Percentiles rank a stretch among this genome's conserved stretches.
Evolutionary conservation across 2,329 filamentous ascomycete species (phyloP).

Genomic region (Aspergillus puulaauensis): DNA sequence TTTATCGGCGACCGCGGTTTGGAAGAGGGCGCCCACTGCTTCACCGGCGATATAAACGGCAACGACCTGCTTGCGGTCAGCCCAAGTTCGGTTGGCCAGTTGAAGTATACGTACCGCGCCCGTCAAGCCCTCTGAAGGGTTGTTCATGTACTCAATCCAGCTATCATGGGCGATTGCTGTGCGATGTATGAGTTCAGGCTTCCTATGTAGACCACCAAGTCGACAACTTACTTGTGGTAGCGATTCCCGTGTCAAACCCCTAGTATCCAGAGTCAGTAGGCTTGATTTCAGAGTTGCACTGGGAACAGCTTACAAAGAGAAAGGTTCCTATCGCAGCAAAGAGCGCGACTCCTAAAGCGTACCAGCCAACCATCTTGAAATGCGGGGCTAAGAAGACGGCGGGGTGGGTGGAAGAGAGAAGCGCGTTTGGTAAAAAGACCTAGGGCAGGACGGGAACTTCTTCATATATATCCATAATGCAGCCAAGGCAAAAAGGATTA

Average conservation of each 20-base stretch:
- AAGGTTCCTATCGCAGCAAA: slow-evolving; percentile 62
- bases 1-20: slow-evolving; percentile 55
- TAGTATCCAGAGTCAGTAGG: slow-evolving; percentile 23
- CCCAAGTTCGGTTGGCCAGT: neutral
- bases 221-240: slow-evolving; percentile 53
- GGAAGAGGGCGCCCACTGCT: slow-evolving; percentile 53
- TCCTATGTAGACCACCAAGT: neutral
- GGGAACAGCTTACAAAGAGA: slow-evolving; percentile 49
- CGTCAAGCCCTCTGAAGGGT: slow-evolving; percentile 56
- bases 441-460: neutral
- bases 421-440: neutral
- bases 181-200: neutral
- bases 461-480: slow-evolving; percentile 3
- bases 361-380: slow-evolving; percentile 40
- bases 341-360: slow-evolving; percentile 53
- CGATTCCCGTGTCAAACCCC: slow-evolving; percentile 62
- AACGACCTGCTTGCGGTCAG: slow-evolving; percentile 44
- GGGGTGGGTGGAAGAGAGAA: neutral
- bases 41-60: slow-evolving; percentile 62
- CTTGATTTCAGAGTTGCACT: neutral
- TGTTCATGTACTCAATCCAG: slow-evolving; percentile 59
- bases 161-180: slow-evolving; percentile 59
- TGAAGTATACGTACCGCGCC: slow-evolving; percentile 46
- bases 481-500: neutral
- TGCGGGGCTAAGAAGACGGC: neutral